Percentiles rank a stretch among this genome's conserved stretches.
These are phyloP conservation scores for Stenogyne calaminthoides DNA, from an alignment of 305 asterid genomes.

Conservation along the genomic window DNA sequence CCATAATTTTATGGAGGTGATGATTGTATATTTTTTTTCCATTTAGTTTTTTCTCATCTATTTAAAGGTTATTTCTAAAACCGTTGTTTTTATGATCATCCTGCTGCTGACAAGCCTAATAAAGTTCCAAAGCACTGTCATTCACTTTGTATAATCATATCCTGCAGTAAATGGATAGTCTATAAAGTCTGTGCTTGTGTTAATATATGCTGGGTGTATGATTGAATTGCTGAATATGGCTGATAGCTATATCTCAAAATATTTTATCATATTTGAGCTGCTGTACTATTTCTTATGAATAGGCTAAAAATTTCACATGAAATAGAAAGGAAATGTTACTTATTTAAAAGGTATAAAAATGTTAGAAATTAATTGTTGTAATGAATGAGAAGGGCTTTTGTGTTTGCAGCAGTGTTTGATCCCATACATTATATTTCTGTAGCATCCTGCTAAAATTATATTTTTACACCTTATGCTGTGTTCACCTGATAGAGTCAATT, in stretches of 20 bases:
- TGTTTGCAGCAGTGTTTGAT: neutral
- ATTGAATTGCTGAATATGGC: conserved; percentile 19
- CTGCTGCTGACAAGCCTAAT: conserved; percentile 3
- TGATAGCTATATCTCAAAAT: conserved; percentile 1
- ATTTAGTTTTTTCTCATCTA: neutral
- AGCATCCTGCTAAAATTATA: neutral
- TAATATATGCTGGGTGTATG: conserved; percentile 9
- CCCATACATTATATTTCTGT: conserved; percentile 10
- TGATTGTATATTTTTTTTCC: neutral
- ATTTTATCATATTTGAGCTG: conserved; percentile 1
- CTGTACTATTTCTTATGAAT: conserved; percentile 15
- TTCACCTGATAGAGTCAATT: conserved; percentile 15
- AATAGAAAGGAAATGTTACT: conserved; percentile 10
- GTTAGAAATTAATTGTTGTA: neutral
- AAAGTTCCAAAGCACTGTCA: neutral
- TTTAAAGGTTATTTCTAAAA: neutral
- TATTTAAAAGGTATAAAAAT: neutral
- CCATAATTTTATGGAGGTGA: conserved; percentile 99
- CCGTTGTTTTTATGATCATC: neutral
- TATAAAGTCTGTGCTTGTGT: neutral
- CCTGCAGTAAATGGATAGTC: conserved; percentile 2
- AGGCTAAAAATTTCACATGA: neutral
- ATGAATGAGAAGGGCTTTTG: neutral
- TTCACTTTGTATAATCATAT: neutral
- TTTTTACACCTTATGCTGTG: neutral